Conservation (phyloP, 2,329 filamentous ascomycete genomes). For the Rhynchosporium agropyri region DNA sequence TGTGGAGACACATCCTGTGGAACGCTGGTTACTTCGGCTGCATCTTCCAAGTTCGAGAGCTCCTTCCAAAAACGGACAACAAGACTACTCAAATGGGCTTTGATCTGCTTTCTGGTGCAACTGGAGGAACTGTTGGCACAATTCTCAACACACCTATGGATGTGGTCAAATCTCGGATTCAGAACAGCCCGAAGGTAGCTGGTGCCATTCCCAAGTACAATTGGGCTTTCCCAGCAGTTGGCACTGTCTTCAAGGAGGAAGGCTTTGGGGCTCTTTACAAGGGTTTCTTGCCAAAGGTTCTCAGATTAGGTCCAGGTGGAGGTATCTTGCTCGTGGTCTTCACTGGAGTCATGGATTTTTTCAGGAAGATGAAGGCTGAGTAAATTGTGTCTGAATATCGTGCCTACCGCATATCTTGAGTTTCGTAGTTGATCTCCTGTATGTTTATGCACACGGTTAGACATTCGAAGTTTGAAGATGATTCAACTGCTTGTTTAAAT, state of each 20-base stretch:
- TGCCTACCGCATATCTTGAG: constrained; percentile 7
- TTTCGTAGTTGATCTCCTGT: constrained; percentile 17
- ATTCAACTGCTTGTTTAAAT: neutral
- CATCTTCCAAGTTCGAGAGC: constrained; percentile 91
- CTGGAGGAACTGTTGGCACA: constrained; percentile 90
- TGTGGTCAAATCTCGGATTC: constrained; percentile 96
- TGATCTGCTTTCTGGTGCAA: constrained; percentile 81
- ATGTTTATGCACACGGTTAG: constrained; percentile 19
- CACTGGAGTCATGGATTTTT: constrained; percentile 90
- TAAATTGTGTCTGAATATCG: constrained; percentile 18
- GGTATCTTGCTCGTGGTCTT: constrained; percentile 79
- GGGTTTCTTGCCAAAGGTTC: constrained; percentile 94
- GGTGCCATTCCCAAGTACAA: constrained; percentile 92
- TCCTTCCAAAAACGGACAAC: constrained; percentile 79
- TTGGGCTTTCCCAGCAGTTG: constrained; percentile 91
- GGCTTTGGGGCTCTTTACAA: constrained; percentile 93
- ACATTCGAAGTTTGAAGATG: constrained; percentile 13
- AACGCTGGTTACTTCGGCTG: constrained; percentile 97
- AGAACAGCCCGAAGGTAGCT: constrained; percentile 85
- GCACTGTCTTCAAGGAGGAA: constrained; percentile 89
- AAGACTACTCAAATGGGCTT: constrained; percentile 83
- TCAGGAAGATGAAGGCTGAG: constrained; percentile 62
- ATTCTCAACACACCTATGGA: constrained; percentile 95
- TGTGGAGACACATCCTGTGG: constrained; percentile 95
- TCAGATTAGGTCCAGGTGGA: constrained; percentile 68